Evolutionary conservation across 805 yeast genomes (phyloP).

Genomic region (Pichia ethanolica): DNA sequence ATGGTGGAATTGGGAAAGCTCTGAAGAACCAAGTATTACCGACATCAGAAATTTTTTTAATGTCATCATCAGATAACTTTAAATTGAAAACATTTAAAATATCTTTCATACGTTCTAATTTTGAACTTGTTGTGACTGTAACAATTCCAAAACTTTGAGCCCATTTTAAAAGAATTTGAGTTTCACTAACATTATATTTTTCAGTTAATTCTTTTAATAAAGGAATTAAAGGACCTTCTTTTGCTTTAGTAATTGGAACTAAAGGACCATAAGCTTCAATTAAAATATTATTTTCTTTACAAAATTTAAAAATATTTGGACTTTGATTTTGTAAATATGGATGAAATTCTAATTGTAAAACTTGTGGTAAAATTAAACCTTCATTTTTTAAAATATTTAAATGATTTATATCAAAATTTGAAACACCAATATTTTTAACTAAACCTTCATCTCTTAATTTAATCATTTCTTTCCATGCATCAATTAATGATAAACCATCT

Average conservation of each 20-base stretch:
- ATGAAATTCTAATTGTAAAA: conserved; percentile 60
- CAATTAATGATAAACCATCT: conserved; percentile 31
- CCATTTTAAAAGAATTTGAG: conserved; percentile 41
- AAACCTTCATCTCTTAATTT: conserved; percentile 43
- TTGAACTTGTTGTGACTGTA: conserved; percentile 40
- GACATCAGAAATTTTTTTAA: conserved; percentile 18
- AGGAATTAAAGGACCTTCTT: conserved; percentile 25
- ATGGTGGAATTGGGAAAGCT: conserved; percentile 17
- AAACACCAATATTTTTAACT: conserved; percentile 39
- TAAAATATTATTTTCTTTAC: conserved; percentile 28
- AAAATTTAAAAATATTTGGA: conserved; percentile 38
- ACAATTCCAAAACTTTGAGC: conserved; percentile 34
- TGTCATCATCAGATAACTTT: conserved; percentile 25
- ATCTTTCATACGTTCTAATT: conserved; percentile 33
- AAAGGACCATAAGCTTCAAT: conserved; percentile 42
- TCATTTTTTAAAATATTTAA: conserved; percentile 35
- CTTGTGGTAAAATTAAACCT: conserved; percentile 41
- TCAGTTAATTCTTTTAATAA: conserved; percentile 25
- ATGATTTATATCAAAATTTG: conserved; percentile 45
- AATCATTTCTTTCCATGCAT: conserved; percentile 45
- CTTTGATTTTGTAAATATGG: conserved; percentile 57
- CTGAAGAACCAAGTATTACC: conserved; percentile 23
- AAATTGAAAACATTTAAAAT: conserved; percentile 31
- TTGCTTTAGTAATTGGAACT: conserved; percentile 33
- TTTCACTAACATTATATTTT: conserved; percentile 32